Conservation (phyloP, 768 basidiomycete species). For the Clavaria fumosa region DNA sequence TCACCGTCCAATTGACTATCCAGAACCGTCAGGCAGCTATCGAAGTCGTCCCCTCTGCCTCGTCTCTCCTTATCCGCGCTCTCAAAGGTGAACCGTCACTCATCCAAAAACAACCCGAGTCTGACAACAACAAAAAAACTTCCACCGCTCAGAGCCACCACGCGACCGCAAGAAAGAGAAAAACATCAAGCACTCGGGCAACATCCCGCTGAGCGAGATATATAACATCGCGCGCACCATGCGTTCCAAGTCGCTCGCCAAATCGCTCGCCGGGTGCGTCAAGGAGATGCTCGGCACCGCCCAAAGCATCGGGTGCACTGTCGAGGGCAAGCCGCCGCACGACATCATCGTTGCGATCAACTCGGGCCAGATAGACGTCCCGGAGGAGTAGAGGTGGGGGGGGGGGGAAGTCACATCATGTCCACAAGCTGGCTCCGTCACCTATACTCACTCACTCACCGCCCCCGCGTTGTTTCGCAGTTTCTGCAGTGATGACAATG, state of each 20-base stretch:
- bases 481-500: too few species aligned
- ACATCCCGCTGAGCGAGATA: conserved; percentile 88
- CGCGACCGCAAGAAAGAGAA: conserved; percentile 99
- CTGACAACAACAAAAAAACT: conserved; percentile 99
- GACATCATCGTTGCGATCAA: conserved; percentile 83
- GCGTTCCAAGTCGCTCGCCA: conserved; percentile 87
- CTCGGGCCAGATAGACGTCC: conserved; percentile 73
- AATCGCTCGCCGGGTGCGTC: conserved; percentile 72
- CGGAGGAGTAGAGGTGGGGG: conserved; percentile 69
- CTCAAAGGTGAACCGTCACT: conserved; percentile 82
- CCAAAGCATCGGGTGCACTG: conserved; percentile 92
- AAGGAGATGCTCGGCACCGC: conserved; percentile 99
- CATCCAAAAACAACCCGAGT: conserved; percentile 87
- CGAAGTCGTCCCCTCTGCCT: conserved; percentile 92
- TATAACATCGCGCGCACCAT: conserved; percentile 92
- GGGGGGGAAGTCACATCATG: too few species aligned
- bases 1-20: conserved; percentile 97
- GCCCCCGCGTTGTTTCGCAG: too few species aligned
- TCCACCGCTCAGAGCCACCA: conserved; percentile 91
- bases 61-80: conserved; percentile 92
- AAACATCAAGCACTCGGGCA: conserved; percentile 98
- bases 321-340: conserved; percentile 87
- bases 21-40: conserved; percentile 99
- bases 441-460: too few species aligned
- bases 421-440: too few species aligned